Evolutionary conservation across 2,329 filamentous ascomycete species (phyloP).

Genomic region (Pseudogymnoascus sp.): DNA sequence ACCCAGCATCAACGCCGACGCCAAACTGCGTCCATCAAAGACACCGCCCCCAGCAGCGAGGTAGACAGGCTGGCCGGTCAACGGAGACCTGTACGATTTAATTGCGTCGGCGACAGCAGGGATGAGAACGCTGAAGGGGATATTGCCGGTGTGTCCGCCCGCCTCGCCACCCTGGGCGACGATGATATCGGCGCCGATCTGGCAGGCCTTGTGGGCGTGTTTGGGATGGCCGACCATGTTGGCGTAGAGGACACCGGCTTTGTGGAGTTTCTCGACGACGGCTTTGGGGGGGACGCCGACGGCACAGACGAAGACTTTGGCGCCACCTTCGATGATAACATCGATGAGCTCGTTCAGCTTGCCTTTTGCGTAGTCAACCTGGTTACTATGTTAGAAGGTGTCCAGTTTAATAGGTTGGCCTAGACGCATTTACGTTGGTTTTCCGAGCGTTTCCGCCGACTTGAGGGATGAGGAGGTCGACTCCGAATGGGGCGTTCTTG

Average conservation of each 20-base stretch:
- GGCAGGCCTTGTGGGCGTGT: conserved; percentile 93
- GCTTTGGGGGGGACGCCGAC: conserved; percentile 85
- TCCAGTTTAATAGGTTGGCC: conserved; percentile 13
- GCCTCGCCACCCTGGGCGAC: conserved; percentile 98
- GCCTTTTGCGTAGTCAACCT: conserved; percentile 99
- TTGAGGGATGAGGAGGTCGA: conserved; percentile 87
- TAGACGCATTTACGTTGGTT: conserved; percentile 46
- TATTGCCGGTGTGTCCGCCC: conserved; percentile 90
- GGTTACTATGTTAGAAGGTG: conserved; percentile 32
- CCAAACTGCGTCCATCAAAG: conserved; percentile 83
- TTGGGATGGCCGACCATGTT: conserved; percentile 99
- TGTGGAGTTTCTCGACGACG: conserved; percentile 85
- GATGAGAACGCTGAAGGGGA: conserved; percentile 85
- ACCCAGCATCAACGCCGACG: conserved; percentile 85
- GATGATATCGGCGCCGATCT: conserved; percentile 88
- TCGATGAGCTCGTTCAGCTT: conserved; percentile 86
- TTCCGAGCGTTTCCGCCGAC: conserved; percentile 90
- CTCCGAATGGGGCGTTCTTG: conserved; percentile 92
- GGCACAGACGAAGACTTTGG: conserved; percentile 91
- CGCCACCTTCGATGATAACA: conserved; percentile 85
- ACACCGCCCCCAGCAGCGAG: conserved; percentile 94
- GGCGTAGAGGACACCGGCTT: conserved; percentile 86
- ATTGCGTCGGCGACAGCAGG: conserved; percentile 79
- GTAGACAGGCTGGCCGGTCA: conserved; percentile 81
- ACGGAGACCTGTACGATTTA: conserved; percentile 71